Conservation (phyloP, 176 grass and related monocot species). For the Ananas comosus region DNA sequence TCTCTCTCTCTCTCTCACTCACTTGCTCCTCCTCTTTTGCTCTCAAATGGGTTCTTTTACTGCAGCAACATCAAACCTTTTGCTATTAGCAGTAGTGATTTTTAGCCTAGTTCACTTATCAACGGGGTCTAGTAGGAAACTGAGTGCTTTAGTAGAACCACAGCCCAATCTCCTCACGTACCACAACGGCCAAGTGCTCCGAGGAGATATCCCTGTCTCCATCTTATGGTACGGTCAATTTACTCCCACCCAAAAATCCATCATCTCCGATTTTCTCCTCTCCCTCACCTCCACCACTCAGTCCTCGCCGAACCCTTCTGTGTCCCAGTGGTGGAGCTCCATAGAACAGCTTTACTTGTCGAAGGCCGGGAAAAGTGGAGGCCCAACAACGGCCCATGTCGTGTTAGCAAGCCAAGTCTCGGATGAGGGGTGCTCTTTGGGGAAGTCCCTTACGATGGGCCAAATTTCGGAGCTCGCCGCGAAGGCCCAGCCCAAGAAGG, state of each 20-base stretch:
- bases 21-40: neutral
- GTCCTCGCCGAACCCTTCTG: constrained; percentile 38
- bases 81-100: neutral
- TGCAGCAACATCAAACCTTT: too few relatives aligned
- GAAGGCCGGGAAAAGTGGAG: constrained; percentile 22
- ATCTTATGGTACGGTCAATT: constrained; percentile 72
- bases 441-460: constrained; percentile 9
- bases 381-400: constrained; percentile 22
- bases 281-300: constrained; percentile 35
- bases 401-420: constrained; percentile 27
- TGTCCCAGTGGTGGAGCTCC: constrained; percentile 67
- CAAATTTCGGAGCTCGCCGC: constrained; percentile 17
- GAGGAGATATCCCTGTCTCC: constrained; percentile 44
- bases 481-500: neutral
- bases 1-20: neutral
- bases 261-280: constrained; percentile 62
- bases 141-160: constrained; percentile 38
- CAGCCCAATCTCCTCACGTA: constrained; percentile 31
- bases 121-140: constrained; percentile 28
- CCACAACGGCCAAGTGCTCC: constrained; percentile 68
- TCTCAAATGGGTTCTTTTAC: constrained; percentile 29
- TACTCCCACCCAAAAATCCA: constrained; percentile 47
- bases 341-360: constrained; percentile 55
- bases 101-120: constrained; percentile 23
- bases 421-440: constrained; percentile 27